phyloP scores from a whole-genome alignment of 768 basidiomycete species.

The Amanita muscaria region DNA sequence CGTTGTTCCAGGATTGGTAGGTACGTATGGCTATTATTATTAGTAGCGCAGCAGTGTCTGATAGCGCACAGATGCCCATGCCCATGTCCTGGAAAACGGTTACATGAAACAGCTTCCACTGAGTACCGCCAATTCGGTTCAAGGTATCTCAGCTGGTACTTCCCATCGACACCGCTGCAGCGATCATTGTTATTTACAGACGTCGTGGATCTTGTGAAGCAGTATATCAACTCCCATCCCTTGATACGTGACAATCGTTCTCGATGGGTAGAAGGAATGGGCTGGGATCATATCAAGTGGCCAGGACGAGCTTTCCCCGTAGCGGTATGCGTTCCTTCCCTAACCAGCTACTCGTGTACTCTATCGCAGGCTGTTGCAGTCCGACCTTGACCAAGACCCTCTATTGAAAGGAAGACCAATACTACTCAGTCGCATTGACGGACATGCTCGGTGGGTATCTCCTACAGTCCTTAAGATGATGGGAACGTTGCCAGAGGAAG shows the following conservation, averaged over 20 bases:
- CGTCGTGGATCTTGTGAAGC: slow-evolving; percentile 49
- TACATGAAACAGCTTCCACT: slow-evolving; percentile 60
- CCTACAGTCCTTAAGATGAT: slow-evolving; percentile 58
- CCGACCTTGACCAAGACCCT: slow-evolving; percentile 64
- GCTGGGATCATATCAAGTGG: slow-evolving; percentile 93
- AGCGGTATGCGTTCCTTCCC: slow-evolving; percentile 37
- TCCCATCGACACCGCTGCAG: no score
- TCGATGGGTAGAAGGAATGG: slow-evolving; percentile 77
- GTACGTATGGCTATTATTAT: no score
- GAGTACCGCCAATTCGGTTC: slow-evolving; percentile 44
- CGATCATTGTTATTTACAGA: slow-evolving; percentile 34
- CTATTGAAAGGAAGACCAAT: slow-evolving; percentile 64
- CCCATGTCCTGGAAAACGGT: slow-evolving; percentile 55
- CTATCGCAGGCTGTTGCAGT: slow-evolving; percentile 28
- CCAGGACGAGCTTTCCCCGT: slow-evolving; percentile 54
- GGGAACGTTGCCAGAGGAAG: slow-evolving; percentile 36
- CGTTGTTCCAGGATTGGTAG: no score
- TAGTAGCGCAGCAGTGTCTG: no score
- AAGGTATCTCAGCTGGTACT: slow-evolving; percentile 42
- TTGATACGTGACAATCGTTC: slow-evolving; percentile 43
- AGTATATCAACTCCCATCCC: slow-evolving; percentile 49
- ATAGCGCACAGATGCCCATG: no score
- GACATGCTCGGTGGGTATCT: slow-evolving; percentile 85
- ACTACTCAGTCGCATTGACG: slow-evolving; percentile 68
- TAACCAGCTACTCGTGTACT: background rate